A percentile compares a stretch with the other conserved stretches of the same genome.
Conservation (phyloP, 2,329 filamentous ascomycete genomes). For the Ophiosphaerella herpotricha region DNA sequence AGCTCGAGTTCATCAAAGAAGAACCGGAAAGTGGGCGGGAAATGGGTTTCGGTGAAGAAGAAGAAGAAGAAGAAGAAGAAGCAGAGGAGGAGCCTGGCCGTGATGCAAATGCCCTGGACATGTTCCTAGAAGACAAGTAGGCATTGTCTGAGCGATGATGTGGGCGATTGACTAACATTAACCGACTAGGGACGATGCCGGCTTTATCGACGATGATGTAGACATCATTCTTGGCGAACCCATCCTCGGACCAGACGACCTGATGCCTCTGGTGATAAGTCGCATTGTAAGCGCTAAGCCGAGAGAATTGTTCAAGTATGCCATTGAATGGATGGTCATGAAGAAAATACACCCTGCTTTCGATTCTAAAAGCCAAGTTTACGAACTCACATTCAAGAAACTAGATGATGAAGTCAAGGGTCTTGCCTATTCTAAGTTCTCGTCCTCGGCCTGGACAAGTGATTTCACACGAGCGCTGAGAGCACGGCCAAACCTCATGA, state of each 20-base stretch:
- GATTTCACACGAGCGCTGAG: conserved; percentile 69
- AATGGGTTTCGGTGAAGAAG: conserved; percentile 15
- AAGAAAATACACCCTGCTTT: conserved; percentile 77
- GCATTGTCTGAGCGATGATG: too few relatives aligned
- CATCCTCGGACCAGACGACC: conserved; percentile 1
- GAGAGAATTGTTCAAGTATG: conserved; percentile 73
- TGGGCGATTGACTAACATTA: too few relatives aligned
- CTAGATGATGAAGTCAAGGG: conserved; percentile 72
- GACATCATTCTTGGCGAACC: conserved; percentile 58
- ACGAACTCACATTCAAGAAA: conserved; percentile 70
- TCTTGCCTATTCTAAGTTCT: conserved; percentile 71
- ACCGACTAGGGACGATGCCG: conserved; percentile 55
- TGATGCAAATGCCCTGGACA: conserved; percentile 42
- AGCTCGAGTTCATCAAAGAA: conserved; percentile 41
- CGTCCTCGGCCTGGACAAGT: conserved; percentile 70
- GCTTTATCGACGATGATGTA: conserved; percentile 68
- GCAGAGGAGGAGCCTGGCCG: conserved; percentile 31
- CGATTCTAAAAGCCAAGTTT: conserved; percentile 65
- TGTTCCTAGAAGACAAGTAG: conserved; percentile 39
- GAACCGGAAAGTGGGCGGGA: conserved; percentile 29
- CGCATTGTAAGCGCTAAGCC: conserved; percentile 68
- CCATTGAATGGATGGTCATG: conserved; percentile 80
- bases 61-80: conserved; percentile 31
- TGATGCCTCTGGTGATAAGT: conserved; percentile 3
- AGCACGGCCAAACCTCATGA: conserved; percentile 63